Evolutionary conservation across 108 stramenopile genomes (phyloP).

Genomic region (Nannochloropsis oceanica): DNA sequence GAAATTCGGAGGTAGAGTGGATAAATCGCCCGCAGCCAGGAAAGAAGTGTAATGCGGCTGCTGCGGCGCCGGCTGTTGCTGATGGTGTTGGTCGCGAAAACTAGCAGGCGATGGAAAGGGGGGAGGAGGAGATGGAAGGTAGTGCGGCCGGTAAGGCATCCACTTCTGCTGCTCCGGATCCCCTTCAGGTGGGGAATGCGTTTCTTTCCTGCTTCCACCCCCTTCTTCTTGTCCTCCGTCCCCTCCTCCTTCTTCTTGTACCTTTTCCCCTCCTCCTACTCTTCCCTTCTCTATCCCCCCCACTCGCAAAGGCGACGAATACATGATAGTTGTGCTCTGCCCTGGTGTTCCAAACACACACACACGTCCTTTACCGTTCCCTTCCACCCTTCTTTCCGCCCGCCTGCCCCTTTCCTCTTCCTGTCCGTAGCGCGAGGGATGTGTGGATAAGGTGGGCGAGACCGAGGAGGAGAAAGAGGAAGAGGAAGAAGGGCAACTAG

Average conservation of each 20-base stretch:
- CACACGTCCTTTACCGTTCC: not conserved
- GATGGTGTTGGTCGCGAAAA: too few relatives aligned
- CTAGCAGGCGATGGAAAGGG: not conserved
- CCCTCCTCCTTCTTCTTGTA: not conserved
- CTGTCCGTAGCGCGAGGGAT: not conserved
- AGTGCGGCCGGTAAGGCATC: not conserved
- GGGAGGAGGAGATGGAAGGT: not conserved
- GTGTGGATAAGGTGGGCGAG: not conserved
- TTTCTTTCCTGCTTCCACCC: not conserved
- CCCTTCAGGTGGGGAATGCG: not conserved
- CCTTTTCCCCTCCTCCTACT: not conserved
- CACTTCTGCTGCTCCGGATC: not conserved
- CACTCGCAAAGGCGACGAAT: not conserved
- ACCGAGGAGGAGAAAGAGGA: not conserved
- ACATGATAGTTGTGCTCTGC: not conserved
- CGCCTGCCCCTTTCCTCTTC: not conserved
- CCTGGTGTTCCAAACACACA: too few relatives aligned
- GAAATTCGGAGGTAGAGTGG: too few relatives aligned
- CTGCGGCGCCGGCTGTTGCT: too few relatives aligned
- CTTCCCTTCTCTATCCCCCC: not conserved
- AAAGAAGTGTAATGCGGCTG: too few relatives aligned
- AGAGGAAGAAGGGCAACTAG: not conserved
- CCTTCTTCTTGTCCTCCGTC: not conserved
- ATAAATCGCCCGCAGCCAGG: too few relatives aligned
- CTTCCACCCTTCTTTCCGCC: not conserved